phyloP scores from a whole-genome alignment of 2,329 filamentous ascomycete species.

The Escovopsis sp. region DNA sequence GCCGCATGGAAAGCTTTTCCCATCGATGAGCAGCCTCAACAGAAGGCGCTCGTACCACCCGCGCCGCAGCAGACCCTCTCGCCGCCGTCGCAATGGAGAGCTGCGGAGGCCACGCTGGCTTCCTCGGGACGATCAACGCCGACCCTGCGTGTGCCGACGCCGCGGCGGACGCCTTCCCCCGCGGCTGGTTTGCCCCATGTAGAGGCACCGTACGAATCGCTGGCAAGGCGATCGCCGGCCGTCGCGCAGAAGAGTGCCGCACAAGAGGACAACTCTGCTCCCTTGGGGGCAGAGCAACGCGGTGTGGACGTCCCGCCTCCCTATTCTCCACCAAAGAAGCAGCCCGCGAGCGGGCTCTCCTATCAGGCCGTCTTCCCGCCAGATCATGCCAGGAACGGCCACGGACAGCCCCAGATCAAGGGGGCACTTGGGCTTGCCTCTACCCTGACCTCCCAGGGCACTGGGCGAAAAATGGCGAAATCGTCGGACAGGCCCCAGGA shows the following conservation, averaged over 20 bases:
- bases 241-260: neutral
- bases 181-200: neutral
- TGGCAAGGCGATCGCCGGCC: constrained; percentile 1
- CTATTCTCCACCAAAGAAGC: constrained; percentile 33
- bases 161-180: constrained; percentile 5
- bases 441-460: constrained; percentile 43
- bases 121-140: constrained; percentile 3
- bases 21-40: constrained; percentile 11
- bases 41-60: constrained; percentile 21
- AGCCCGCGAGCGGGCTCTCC: constrained; percentile 23
- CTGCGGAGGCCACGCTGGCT: neutral
- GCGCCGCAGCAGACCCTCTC: constrained; percentile 14
- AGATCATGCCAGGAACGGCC: constrained; percentile 28
- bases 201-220: neutral
- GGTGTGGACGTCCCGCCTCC: constrained; percentile 34
- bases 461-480: neutral
- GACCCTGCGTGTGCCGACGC: constrained; percentile 3
- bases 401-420: constrained; percentile 44
- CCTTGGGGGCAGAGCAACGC: constrained; percentile 21
- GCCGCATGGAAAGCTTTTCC: neutral
- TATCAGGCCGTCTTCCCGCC: constrained; percentile 46
- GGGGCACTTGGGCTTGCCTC: constrained; percentile 46
- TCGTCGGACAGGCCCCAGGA: neutral
- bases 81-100: neutral
- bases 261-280: constrained; percentile 23